These are phyloP conservation scores for Pharus latifolius DNA, from an alignment of 176 grass and related monocot species.

Conservation along the genomic window DNA sequence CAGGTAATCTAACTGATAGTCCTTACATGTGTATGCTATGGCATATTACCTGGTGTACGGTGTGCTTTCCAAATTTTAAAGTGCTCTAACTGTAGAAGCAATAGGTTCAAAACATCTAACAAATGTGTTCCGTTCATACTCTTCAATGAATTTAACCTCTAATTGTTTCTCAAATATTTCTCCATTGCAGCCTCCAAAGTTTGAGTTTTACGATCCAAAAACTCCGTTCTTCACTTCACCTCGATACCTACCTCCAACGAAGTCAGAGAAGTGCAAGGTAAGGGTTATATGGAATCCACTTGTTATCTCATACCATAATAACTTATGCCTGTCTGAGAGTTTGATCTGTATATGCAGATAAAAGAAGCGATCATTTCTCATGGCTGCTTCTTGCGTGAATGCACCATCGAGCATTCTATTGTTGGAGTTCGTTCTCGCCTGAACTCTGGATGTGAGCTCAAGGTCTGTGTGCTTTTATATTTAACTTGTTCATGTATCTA, in stretches of 20 bases:
- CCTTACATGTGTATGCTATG: too few species aligned
- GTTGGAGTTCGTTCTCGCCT: conserved; percentile 55
- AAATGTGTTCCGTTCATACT: neutral
- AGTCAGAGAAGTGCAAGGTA: conserved; percentile 66
- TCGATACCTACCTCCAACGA: conserved; percentile 60
- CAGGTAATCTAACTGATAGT: conserved; percentile 21
- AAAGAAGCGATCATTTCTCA: conserved; percentile 62
- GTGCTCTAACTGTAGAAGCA: neutral
- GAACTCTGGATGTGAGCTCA: conserved; percentile 35
- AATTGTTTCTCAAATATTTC: neutral
- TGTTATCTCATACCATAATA: neutral
- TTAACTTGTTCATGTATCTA: too few species aligned
- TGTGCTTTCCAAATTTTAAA: neutral
- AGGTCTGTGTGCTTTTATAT: conserved; percentile 27
- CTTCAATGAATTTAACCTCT: neutral
- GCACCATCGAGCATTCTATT: conserved; percentile 45
- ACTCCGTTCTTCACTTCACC: conserved; percentile 76
- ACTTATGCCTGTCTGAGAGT: neutral
- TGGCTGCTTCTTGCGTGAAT: conserved; percentile 75
- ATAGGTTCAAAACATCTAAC: neutral
- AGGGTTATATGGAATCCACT: neutral
- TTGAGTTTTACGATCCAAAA: conserved; percentile 65
- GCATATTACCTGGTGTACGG: too few species aligned
- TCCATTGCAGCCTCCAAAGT: conserved; percentile 50
- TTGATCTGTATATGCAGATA: conserved; percentile 23